Conservation (phyloP, 2,329 filamentous ascomycete species). For the Talaromyces atroroseus region DNA sequence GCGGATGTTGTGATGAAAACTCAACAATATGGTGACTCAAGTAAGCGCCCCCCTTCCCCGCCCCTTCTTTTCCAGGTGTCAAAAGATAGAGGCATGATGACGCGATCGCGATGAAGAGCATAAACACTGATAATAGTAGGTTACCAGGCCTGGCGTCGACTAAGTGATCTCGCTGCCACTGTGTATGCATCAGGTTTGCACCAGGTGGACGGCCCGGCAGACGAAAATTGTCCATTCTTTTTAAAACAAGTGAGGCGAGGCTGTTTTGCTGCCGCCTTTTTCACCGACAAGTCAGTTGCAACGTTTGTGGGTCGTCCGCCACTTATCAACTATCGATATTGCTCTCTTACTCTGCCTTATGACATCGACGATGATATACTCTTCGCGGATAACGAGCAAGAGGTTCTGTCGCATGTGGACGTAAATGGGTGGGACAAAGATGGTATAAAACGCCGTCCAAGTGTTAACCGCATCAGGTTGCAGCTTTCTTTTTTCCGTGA, state of each 20-base stretch:
- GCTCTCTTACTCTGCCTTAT: conserved; percentile 22
- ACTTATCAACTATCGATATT: conserved; percentile 24
- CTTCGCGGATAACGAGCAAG: conserved; percentile 12
- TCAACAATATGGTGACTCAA: conserved; percentile 31
- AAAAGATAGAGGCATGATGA: neutral
- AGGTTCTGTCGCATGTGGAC: conserved; percentile 15
- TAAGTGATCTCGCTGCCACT: conserved; percentile 18
- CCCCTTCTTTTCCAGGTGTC: neutral
- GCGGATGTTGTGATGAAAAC: conserved; percentile 28
- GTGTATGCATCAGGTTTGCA: conserved; percentile 15
- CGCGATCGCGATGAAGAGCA: conserved; percentile 4
- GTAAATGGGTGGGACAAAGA: conserved; percentile 20
- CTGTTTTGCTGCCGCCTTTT: conserved; percentile 23
- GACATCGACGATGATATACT: conserved; percentile 25
- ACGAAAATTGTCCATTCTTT: conserved; percentile 20
- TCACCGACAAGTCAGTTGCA: conserved; percentile 25
- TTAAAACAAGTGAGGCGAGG: conserved; percentile 23
- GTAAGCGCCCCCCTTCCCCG: conserved; percentile 20
- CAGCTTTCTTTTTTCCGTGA: conserved; percentile 20
- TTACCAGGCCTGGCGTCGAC: conserved; percentile 15
- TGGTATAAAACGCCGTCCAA: conserved; percentile 16
- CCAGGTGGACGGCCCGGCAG: conserved; percentile 38
- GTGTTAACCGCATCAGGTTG: conserved; percentile 19
- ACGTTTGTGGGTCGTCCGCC: conserved; percentile 28
- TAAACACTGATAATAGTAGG: conserved; percentile 11